Base-by-base conservation (phyloP, 2,329 filamentous ascomycete species). In the Fusarium sp. region DNA sequence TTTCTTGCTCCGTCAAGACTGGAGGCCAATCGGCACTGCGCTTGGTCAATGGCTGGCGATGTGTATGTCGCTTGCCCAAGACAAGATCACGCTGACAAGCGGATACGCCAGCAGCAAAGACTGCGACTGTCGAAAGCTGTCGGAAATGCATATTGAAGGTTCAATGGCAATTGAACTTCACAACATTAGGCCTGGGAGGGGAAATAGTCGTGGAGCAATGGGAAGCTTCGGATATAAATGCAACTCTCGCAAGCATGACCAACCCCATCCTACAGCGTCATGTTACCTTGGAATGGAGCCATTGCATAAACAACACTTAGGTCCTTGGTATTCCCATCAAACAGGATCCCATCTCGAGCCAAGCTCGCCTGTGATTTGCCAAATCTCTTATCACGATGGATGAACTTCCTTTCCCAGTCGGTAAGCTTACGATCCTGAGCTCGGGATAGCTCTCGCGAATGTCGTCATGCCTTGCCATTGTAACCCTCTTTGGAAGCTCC, bases 1-100 rank as follows among this genome's bases (percentile, higher is more conserved):
- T 81, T 73, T 83, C 81, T 4, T 77, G 71, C 15, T 81, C 78
- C 1, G 75, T 74, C 12, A 83, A 65, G 0, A 82, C 75, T 0
- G 82, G 82, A 5, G 81, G 81, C 78, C 79, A 83, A n/a, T 81
- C 69, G 28, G 78, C 75, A 36, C 79, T 78, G 57, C 80, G 79
- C 70, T 78, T 80, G 26, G 63, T 45, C n/a, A 81, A 69, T 5
- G 72, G 79, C 58, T 77, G 74, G 33, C 80, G 79, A 64, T 82
- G 80, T 0, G 80, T 81, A 67, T 80, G 80, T 20, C 78, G 68
- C 9, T 72, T 71, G 26, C 64, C 60, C 14, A 77, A 33, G 18
- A 78, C 62, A 9, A 82, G 66, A 57, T 82, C 80, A 15, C 76
- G 77, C 61, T 78, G 73, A 28, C 80, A 82, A 22, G 78, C 79